Base-by-base conservation (phyloP, 2,329 filamentous ascomycete species). In the Ophiostoma ips region DNA sequence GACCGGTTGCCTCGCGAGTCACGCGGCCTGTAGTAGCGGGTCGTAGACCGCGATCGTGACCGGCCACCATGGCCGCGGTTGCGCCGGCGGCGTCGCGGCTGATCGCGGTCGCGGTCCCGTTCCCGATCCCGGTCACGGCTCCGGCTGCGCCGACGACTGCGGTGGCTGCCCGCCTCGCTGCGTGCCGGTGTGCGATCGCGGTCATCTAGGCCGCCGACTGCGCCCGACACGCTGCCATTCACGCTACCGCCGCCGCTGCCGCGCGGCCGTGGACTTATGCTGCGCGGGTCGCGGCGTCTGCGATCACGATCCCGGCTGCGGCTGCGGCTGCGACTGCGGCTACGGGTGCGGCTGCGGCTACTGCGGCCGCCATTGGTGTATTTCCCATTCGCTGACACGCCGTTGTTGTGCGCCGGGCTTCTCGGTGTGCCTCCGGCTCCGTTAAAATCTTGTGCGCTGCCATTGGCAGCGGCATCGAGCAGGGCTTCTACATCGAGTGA, bases 401-500 rank as follows among this genome's bases (percentile, higher is more conserved):
- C 19, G 24, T 43, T 43, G 9, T 64, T 43, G 9, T 64, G 62
- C 43, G 58, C 59, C 50, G 69, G 70, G 53, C 73, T 73, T 56
- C 8, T 4, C 4, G 24, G 24, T 28, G 24, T 28, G 24, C 78
- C 73, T 21, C 16, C 38, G 33, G 16, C 31, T 15, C 30, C 31
- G 36, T 33, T 31, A 5, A 18, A 11, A 49, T 75, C 69, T 49
- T 70, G 12, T 11, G 46, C 16, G 30, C 18, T 44, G 33, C 50
- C 52, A 37, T 80, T 81, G 48, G 85, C 86, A 55, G 85, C 87
- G 48, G 84, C 86, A 67, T 95, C 88, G 58, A 95, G 80, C 57
- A 95, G 77, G 57, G 87, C 87, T 73, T 95, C 89, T 60, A 95
- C 87, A 63, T 94, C 87, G 58, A 83, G 71, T 65, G 74, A 75